A percentile compares a stretch with the other conserved stretches of the same genome.
Conservation (phyloP, 257 asterid species). For the Jasminum sambac region DNA sequence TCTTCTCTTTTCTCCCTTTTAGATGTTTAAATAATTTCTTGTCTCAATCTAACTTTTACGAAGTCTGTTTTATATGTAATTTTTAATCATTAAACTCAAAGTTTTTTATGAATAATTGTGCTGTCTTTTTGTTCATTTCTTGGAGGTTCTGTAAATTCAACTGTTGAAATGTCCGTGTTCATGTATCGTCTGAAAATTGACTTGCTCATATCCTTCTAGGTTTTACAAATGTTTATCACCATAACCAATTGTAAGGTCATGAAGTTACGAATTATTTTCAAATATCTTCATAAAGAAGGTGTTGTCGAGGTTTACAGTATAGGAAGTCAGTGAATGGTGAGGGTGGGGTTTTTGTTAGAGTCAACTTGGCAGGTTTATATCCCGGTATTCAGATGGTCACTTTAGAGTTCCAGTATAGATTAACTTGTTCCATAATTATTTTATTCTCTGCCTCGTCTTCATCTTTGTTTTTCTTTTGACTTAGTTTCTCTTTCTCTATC, state of each 20-base stretch:
- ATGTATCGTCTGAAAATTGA: no score
- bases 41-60: constrained; percentile 19
- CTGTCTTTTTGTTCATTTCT: constrained; percentile 1
- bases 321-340: not conserved
- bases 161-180: not conserved
- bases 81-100: not conserved
- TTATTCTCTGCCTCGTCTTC: not conserved
- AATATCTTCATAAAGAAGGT: not conserved
- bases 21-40: constrained; percentile 20
- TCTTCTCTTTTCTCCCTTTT: constrained; percentile 23
- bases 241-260: not conserved
- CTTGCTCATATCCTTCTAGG: not conserved
- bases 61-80: constrained; percentile 14
- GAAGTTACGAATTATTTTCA: not conserved
- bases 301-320: not conserved
- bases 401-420: not conserved
- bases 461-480: not conserved
- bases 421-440: not conserved
- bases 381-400: not conserved
- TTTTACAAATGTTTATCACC: not conserved
- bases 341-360: not conserved
- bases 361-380: not conserved
- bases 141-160: not conserved
- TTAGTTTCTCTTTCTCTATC: not conserved
- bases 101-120: constrained; percentile 5